These are phyloP conservation scores for Chaetomium fimeti DNA, from an alignment of 495 filamentous ascomycete species.

Conservation along the genomic window DNA sequence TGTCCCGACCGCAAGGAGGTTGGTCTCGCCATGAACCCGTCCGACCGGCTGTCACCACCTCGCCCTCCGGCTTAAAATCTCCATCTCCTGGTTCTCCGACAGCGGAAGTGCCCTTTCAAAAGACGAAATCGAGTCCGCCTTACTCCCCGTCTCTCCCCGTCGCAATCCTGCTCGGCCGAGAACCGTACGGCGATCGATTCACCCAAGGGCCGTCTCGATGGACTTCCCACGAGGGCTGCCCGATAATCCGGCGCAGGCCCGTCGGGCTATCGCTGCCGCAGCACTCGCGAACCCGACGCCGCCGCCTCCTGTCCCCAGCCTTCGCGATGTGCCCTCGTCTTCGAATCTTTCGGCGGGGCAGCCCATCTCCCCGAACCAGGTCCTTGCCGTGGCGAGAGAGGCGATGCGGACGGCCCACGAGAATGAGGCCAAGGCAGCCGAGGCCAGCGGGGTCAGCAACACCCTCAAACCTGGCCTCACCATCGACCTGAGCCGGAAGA, in stretches of 20 bases:
- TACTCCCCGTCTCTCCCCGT: not conserved
- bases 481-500: slow-evolving; percentile 81
- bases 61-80: slow-evolving; percentile 26
- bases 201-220: slow-evolving; percentile 13
- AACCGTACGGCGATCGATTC: slow-evolving; percentile 4
- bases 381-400: slow-evolving; percentile 58
- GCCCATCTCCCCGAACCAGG: slow-evolving; percentile 48
- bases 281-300: slow-evolving; percentile 35
- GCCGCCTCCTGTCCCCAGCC: slow-evolving; percentile 40
- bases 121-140: not conserved
- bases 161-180: not conserved
- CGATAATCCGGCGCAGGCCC: slow-evolving; percentile 43
- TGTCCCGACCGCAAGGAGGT: slow-evolving; percentile 23
- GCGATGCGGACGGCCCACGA: slow-evolving; percentile 68
- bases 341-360: slow-evolving; percentile 42
- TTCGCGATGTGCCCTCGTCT: slow-evolving; percentile 38
- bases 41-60: slow-evolving; percentile 27
- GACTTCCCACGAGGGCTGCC: slow-evolving; percentile 41
- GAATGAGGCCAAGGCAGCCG: slow-evolving; percentile 65
- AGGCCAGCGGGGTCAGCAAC: slow-evolving; percentile 64
- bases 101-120: not conserved
- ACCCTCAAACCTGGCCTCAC: slow-evolving; percentile 77
- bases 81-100: not conserved
- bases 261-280: slow-evolving; percentile 39
- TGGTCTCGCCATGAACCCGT: slow-evolving; percentile 31